Conservation (phyloP, 805 yeast species). For the Candida broadrunensis region DNA sequence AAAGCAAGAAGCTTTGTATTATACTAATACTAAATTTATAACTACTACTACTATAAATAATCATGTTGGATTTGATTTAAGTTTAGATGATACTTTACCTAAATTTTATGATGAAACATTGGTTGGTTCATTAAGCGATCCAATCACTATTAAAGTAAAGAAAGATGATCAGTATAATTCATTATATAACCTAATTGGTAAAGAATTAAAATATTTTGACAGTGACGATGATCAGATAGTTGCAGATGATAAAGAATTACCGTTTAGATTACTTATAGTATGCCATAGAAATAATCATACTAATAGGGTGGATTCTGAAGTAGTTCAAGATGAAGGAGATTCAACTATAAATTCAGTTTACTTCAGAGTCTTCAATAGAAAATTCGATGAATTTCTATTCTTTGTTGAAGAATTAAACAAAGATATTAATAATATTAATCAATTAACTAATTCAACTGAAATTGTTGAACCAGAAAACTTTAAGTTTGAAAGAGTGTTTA, state of each 20-base stretch:
- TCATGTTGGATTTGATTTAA: constrained; percentile 74
- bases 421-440: constrained; percentile 34
- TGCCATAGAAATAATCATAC: constrained; percentile 71
- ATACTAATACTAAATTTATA: constrained; percentile 51
- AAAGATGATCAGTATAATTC: constrained; percentile 54
- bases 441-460: constrained; percentile 8
- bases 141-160: constrained; percentile 49
- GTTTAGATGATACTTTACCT: constrained; percentile 52
- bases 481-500: constrained; percentile 16
- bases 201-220: constrained; percentile 34
- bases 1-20: constrained; percentile 56
- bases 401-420: constrained; percentile 61
- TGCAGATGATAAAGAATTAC: constrained; percentile 9
- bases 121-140: constrained; percentile 30
- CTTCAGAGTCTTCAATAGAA: constrained; percentile 42
- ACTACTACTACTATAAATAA: constrained; percentile 52
- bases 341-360: constrained; percentile 52
- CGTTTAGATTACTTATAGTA: constrained; percentile 62
- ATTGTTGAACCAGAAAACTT: constrained; percentile 20
- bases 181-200: constrained; percentile 49
- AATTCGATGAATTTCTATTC: constrained; percentile 50
- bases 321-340: constrained; percentile 25
- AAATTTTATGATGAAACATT: constrained; percentile 48
- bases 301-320: constrained; percentile 50
- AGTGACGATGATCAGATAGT: constrained; percentile 12